Percentiles rank a stretch among this genome's conserved stretches.
Evolutionary conservation across 2,329 filamentous ascomycete species (phyloP).

Genomic region (Xylariales sp.): DNA sequence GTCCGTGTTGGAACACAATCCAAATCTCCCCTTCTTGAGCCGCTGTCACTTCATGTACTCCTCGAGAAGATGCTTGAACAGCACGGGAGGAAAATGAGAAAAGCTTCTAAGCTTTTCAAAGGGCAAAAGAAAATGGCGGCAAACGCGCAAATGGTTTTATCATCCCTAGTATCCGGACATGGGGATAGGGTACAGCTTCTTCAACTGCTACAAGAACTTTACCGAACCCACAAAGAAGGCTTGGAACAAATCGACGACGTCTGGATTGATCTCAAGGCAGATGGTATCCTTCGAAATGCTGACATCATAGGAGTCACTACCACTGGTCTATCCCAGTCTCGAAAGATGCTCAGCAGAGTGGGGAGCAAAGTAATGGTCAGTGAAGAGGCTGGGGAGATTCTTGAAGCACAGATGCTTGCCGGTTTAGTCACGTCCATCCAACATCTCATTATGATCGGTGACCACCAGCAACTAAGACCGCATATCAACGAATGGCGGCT

Average conservation of each 20-base stretch:
- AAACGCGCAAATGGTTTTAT: too few relatives aligned
- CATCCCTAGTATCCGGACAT: too few relatives aligned
- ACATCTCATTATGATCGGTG: constrained; percentile 61
- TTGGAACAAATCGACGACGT: too few relatives aligned
- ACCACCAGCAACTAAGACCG: constrained; percentile 58
- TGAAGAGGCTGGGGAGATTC: constrained; percentile 65
- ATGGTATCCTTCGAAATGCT: too few relatives aligned
- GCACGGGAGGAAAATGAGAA: too few relatives aligned
- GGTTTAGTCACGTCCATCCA: constrained; percentile 55
- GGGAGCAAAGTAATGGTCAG: constrained; percentile 56
- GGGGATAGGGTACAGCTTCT: too few relatives aligned
- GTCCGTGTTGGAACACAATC: constrained; percentile 58
- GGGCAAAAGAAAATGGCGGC: too few relatives aligned
- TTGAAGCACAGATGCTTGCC: constrained; percentile 59
- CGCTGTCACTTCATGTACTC: constrained; percentile 38
- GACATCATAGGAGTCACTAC: constrained; percentile 57
- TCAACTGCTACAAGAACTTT: too few relatives aligned
- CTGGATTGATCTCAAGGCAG: too few relatives aligned
- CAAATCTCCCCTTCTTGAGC: constrained; percentile 46
- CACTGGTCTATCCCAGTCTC: constrained; percentile 49
- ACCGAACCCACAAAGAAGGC: too few relatives aligned
- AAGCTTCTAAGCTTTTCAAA: too few relatives aligned
- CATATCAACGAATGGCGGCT: constrained; percentile 51
- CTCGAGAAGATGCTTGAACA: constrained; percentile 5
- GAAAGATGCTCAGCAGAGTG: constrained; percentile 43